These are phyloP conservation scores for Chalciporus chontae DNA, from an alignment of 768 basidiomycete genomes.

Conservation along the genomic window DNA sequence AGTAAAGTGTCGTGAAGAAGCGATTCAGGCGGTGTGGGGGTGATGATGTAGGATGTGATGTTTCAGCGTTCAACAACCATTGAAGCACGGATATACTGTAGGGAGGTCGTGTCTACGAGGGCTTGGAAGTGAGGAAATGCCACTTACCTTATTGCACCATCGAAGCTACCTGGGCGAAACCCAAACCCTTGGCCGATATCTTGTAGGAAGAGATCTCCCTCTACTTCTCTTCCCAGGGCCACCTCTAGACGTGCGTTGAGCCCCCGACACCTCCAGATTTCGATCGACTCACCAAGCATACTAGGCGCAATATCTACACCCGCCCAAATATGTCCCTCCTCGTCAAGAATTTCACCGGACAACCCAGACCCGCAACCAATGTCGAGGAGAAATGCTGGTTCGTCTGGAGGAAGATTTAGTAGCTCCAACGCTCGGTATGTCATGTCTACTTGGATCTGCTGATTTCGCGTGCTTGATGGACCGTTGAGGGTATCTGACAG, in stretches of 20 bases:
- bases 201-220: slow-evolving; percentile 93
- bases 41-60: slow-evolving; percentile 83
- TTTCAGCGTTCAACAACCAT: slow-evolving; percentile 97
- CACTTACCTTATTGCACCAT: slow-evolving; percentile 89
- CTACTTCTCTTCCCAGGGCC: slow-evolving; percentile 90
- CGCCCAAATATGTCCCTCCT: slow-evolving; percentile 90
- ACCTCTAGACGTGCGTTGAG: slow-evolving; percentile 59
- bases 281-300: slow-evolving; percentile 76
- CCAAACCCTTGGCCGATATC: slow-evolving; percentile 99
- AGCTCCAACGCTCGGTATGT: slow-evolving; percentile 93
- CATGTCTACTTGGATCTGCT: slow-evolving; percentile 97
- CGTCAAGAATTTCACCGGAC: slow-evolving; percentile 93
- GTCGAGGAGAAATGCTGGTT: slow-evolving; percentile 85
- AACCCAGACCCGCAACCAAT: slow-evolving; percentile 98
- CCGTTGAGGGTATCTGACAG: slow-evolving; percentile 3
- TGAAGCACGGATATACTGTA: slow-evolving; percentile 95
- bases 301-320: slow-evolving; percentile 94
- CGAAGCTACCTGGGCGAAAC: slow-evolving; percentile 94
- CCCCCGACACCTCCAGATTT: not conserved
- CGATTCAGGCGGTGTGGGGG: slow-evolving; percentile 80
- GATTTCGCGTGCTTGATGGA: slow-evolving; percentile 77
- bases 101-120: not conserved
- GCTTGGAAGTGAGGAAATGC: not conserved
- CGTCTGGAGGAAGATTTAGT: slow-evolving; percentile 72
- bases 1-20: slow-evolving; percentile 92